Percentiles rank a stretch among this genome's conserved stretches.
Conservation (phyloP, 2,329 filamentous ascomycete species). For the Diplodia mutila region DNA sequence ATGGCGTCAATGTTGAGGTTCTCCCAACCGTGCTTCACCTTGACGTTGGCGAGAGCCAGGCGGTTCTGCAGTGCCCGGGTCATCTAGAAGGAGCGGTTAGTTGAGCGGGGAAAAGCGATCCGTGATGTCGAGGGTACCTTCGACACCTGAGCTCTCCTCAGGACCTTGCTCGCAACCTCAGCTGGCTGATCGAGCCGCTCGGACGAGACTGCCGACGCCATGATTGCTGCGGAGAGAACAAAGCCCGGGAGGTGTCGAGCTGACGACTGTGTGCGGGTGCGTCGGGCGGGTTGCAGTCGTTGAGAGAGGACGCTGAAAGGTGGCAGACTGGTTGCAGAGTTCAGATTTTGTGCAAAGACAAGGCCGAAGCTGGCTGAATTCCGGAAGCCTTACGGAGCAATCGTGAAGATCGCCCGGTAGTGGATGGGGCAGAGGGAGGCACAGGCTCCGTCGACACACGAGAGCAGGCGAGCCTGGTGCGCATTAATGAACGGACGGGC, state of each 20-base stretch:
- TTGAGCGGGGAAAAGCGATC: conserved; percentile 24
- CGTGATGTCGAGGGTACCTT: conserved; percentile 39
- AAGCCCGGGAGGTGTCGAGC: conserved; percentile 7
- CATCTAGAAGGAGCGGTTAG: conserved; percentile 64
- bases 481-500: conserved; percentile 21
- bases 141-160: conserved; percentile 49
- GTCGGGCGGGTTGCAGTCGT: conserved; percentile 15
- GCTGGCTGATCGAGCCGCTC: conserved; percentile 40
- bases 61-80: conserved; percentile 90
- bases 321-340: conserved; percentile 14
- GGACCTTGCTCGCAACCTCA: conserved; percentile 48
- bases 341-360: conserved; percentile 26
- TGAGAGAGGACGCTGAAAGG: neutral
- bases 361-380: conserved; percentile 26
- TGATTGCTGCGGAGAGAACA: conserved; percentile 17
- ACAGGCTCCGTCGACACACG: conserved; percentile 24
- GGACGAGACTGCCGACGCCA: conserved; percentile 26
- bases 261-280: neutral
- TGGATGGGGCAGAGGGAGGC: conserved; percentile 25
- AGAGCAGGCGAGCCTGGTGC: conserved; percentile 23
- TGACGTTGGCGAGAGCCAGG: conserved; percentile 93
- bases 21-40: conserved; percentile 94
- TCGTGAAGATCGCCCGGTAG: conserved; percentile 25
- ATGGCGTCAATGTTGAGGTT: conserved; percentile 84
- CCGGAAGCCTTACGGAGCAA: conserved; percentile 25